Conservation (phyloP, 2,329 filamentous ascomycete genomes). For the Penicillium sp. region DNA sequence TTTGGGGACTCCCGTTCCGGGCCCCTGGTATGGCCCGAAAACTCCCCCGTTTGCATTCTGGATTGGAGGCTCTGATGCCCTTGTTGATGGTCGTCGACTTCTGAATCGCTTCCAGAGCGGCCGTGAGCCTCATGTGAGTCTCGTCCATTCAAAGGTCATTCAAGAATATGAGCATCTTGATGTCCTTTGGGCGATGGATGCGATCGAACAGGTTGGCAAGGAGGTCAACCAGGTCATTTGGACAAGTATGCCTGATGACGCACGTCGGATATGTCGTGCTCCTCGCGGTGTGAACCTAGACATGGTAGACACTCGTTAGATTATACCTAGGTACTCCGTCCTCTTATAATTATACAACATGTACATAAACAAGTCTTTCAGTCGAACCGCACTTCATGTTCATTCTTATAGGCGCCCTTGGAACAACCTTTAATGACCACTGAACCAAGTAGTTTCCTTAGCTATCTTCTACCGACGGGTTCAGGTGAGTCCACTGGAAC, state of each 20-base stretch:
- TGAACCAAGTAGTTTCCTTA: too few species aligned
- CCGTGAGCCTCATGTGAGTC: slow-evolving; percentile 73
- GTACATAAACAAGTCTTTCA: background rate
- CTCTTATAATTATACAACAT: background rate
- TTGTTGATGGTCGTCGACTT: slow-evolving; percentile 78
- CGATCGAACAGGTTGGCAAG: slow-evolving; percentile 74
- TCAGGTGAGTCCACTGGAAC: too few species aligned
- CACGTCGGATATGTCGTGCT: slow-evolving; percentile 58
- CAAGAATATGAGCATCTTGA: slow-evolving; percentile 91
- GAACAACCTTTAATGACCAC: background rate
- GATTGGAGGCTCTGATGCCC: slow-evolving; percentile 77
- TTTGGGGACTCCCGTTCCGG: slow-evolving; percentile 34
- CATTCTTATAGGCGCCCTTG: background rate
- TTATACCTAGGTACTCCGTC: background rate
- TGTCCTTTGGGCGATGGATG: slow-evolving; percentile 92
- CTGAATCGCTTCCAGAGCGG: slow-evolving; percentile 71
- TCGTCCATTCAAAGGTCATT: slow-evolving; percentile 81
- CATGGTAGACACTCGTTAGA: background rate
- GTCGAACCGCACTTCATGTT: background rate
- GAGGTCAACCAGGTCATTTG: slow-evolving; percentile 81
- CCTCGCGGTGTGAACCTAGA: slow-evolving; percentile 50
- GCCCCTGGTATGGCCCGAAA: slow-evolving; percentile 77
- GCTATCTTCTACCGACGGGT: too few species aligned
- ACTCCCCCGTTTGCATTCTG: slow-evolving; percentile 84
- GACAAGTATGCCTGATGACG: slow-evolving; percentile 64